A percentile compares a stretch with the other conserved stretches of the same genome.
These are phyloP conservation scores for Neofusicoccum parvum DNA, from an alignment of 2,329 filamentous ascomycete species.

Conservation along the genomic window DNA sequence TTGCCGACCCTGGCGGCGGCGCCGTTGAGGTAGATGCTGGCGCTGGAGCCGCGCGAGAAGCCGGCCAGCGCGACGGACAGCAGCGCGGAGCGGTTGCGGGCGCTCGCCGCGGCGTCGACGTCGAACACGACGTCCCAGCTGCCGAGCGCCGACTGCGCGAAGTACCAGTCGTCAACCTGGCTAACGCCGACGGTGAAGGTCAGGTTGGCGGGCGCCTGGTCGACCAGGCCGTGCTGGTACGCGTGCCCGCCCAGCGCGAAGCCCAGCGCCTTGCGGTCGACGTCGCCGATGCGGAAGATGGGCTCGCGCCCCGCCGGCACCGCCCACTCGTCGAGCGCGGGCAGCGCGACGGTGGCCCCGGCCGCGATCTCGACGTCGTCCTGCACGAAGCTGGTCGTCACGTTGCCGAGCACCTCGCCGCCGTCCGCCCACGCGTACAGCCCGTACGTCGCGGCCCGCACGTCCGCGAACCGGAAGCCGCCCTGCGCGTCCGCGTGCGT, in stretches of 20 bases:
- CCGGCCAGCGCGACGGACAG: constrained; percentile 49
- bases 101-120: constrained; percentile 23
- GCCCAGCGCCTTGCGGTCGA: constrained; percentile 50
- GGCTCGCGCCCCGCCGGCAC: constrained; percentile 39
- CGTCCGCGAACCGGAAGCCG: constrained; percentile 47
- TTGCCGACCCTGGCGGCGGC: constrained; percentile 39
- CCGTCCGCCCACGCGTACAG: constrained; percentile 55
- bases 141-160: constrained; percentile 45
- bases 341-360: constrained; percentile 33
- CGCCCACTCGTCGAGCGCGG: constrained; percentile 39
- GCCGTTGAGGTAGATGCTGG: constrained; percentile 43
- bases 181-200: constrained; percentile 49
- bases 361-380: constrained; percentile 46
- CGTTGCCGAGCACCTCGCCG: constrained; percentile 44
- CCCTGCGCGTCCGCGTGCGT: constrained; percentile 48
- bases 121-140: constrained; percentile 37
- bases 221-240: constrained; percentile 49
- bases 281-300: constrained; percentile 54
- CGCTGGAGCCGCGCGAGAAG: constrained; percentile 46
- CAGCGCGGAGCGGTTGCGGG: constrained; percentile 29
- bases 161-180: constrained; percentile 49
- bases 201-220: constrained; percentile 48
- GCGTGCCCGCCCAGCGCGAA: constrained; percentile 49
- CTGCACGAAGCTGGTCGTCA: constrained; percentile 48
- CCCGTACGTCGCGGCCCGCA: constrained; percentile 50